These are phyloP conservation scores for Rutidosis leptorrhynchoides DNA, from an alignment of 129 eudicot genomes.

Conservation along the genomic window DNA sequence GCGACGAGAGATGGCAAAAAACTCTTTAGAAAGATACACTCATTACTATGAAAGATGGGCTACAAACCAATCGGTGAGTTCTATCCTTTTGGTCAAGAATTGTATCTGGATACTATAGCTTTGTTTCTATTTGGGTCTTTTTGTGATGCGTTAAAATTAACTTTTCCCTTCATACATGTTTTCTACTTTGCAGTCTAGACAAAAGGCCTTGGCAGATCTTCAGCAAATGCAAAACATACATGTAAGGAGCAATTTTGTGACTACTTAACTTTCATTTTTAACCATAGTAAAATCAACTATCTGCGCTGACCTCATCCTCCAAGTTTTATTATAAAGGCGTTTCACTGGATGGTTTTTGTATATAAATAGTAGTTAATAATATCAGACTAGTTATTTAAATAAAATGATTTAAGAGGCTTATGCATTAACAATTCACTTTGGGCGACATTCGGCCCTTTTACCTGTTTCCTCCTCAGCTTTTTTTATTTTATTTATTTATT, in stretches of 20 bases:
- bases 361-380: too few species aligned
- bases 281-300: not conserved
- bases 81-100: too few species aligned
- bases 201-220: constrained; percentile 89
- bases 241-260: constrained; percentile 45
- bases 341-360: not conserved
- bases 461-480: not conserved
- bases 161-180: not conserved
- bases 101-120: too few species aligned
- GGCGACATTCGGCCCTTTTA: not conserved
- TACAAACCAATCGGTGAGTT: constrained; percentile 85
- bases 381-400: too few species aligned
- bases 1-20: constrained; percentile 98
- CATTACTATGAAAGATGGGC: constrained; percentile 99
- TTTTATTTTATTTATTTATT: not conserved
- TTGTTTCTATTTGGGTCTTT: constrained; percentile 6
- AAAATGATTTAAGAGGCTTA: not conserved
- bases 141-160: not conserved
- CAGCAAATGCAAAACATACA: constrained; percentile 91
- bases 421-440: not conserved
- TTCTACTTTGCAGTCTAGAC: constrained; percentile 81
- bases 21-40: constrained; percentile 92
- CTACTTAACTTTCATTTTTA: not conserved
- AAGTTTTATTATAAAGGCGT: not conserved
- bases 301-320: not conserved